A percentile compares a stretch with the other conserved stretches of the same genome.
phyloP scores from a whole-genome alignment of 148 eudicot species.

The Polygonum maritimum region DNA sequence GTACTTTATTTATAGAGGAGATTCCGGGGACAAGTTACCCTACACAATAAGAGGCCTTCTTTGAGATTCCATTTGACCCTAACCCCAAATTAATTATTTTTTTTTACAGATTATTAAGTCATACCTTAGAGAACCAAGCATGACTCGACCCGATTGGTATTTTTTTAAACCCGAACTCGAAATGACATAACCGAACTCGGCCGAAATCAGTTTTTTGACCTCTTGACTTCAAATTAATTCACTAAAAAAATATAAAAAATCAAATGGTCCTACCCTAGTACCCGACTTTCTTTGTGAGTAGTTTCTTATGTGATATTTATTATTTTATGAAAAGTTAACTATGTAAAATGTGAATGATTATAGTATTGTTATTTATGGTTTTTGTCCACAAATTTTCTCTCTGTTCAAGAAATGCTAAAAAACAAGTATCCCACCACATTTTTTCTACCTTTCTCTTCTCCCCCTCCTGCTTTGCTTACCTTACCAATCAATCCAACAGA shows the following conservation, averaged over 20 bases:
- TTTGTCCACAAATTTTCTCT: background rate
- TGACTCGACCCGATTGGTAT: too few species aligned
- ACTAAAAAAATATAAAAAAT: background rate
- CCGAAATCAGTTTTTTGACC: too few species aligned
- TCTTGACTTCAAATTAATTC: too few species aligned
- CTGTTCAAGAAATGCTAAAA: background rate
- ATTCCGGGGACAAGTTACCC: constrained; percentile 33
- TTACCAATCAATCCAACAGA: constrained; percentile 23
- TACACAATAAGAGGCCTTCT: background rate
- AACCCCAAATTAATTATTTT: background rate
- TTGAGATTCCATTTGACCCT: constrained; percentile 29
- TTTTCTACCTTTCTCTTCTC: background rate
- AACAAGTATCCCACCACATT: background rate
- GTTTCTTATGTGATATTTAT: background rate
- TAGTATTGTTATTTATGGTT: background rate
- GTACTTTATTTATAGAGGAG: constrained; percentile 48
- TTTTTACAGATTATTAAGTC: background rate
- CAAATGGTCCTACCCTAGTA: background rate
- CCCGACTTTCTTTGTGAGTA: background rate
- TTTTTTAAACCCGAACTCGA: too few species aligned
- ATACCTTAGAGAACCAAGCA: too few species aligned
- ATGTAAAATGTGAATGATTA: background rate
- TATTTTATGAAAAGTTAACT: background rate
- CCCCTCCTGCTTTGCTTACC: constrained; percentile 9
- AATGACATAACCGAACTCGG: too few species aligned